Evolutionary conservation across 306 rosid genomes (phyloP).

Genomic region (Fragaria vesca): DNA sequence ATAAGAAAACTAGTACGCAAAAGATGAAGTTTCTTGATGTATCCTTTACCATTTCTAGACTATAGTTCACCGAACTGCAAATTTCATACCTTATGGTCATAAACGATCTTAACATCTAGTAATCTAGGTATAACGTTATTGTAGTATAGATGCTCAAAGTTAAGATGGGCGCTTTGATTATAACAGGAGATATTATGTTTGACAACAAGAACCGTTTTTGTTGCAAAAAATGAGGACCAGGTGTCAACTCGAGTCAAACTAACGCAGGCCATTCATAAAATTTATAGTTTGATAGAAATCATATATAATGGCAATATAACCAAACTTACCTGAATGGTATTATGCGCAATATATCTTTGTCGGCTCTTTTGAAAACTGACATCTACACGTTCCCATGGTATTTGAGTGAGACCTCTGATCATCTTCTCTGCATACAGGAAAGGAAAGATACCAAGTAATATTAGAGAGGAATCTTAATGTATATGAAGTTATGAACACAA

Average conservation of each 20-base stretch:
- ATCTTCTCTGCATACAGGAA: constrained; percentile 59
- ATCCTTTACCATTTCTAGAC: background rate
- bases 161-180: background rate
- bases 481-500: background rate
- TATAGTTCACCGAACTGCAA: background rate
- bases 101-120: background rate
- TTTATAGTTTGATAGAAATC: background rate
- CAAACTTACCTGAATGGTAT: constrained; percentile 83
- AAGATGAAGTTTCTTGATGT: constrained; percentile 10
- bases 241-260: background rate
- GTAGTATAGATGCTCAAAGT: background rate
- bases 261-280: background rate
- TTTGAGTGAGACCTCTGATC: constrained; percentile 86
- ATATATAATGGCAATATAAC: constrained; percentile 8
- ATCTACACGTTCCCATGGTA: constrained; percentile 94
- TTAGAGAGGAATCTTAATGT: background rate
- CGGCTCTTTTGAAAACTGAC: constrained; percentile 84
- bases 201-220: background rate
- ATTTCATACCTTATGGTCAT: background rate
- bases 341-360: constrained; percentile 84
- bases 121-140: background rate
- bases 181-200: background rate
- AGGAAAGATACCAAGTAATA: constrained; percentile 17
- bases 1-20: constrained; percentile 9
- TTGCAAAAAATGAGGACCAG: background rate